These are phyloP conservation scores for Mucor piriformis DNA, from an alignment of 371 early-diverging fungal genomes.

Conservation along the genomic window DNA sequence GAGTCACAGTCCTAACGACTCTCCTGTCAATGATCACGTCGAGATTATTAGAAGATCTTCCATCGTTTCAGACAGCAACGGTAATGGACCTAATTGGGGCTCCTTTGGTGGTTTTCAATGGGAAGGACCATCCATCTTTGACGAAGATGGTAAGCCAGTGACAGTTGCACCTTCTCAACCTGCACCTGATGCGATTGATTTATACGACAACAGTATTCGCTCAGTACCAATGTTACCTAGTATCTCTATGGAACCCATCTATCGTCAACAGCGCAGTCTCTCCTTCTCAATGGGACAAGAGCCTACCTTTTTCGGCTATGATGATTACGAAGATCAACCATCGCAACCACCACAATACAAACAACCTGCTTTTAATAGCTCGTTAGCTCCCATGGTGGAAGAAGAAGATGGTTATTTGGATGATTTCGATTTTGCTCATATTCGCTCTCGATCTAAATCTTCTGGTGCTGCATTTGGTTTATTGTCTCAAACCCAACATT, in stretches of 20 bases:
- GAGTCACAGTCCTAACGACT: conserved; percentile 16
- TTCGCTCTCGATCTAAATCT: conserved; percentile 46
- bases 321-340: conserved; percentile 32
- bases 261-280: conserved; percentile 51
- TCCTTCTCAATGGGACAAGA: conserved; percentile 58
- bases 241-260: conserved; percentile 44
- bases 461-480: conserved; percentile 52
- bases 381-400: conserved; percentile 46
- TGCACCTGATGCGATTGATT: conserved; percentile 10
- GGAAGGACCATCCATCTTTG: conserved; percentile 46
- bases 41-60: conserved; percentile 20
- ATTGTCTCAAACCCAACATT: conserved; percentile 39
- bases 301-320: conserved; percentile 47
- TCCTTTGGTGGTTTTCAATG: conserved; percentile 52
- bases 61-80: conserved; percentile 15
- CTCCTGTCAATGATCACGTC: conserved; percentile 18
- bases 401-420: conserved; percentile 37
- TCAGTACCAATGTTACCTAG: conserved; percentile 52
- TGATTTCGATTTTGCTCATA: conserved; percentile 27
- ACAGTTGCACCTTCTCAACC: conserved; percentile 3
- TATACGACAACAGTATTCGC: conserved; percentile 20
- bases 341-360: conserved; percentile 7
- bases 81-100: conserved; percentile 27
- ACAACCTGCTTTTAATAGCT: conserved; percentile 21
- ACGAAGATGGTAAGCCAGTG: conserved; percentile 28